Base-by-base conservation (phyloP, 352 stramenopile species). In the Phytophthora quininea region DNA sequence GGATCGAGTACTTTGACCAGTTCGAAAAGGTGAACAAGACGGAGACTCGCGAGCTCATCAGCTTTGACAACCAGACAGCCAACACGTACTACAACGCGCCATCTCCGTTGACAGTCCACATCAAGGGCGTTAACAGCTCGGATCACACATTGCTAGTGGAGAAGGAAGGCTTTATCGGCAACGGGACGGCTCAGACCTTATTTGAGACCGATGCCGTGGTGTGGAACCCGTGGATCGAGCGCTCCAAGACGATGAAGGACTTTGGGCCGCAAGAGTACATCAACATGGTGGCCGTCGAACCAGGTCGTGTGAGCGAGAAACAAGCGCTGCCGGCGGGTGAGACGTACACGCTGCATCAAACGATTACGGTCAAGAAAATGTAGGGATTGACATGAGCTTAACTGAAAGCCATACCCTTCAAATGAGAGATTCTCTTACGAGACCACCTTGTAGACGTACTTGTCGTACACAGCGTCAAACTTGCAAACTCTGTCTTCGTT, bases 271-370 rank as follows among this genome's bases (percentile, higher is more conserved):
- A 98, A 54, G 91, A 98, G 77, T 98, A 98, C 78, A 67, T 90
- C 33, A 80, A 91, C 53, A 98, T 99, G 93, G 84, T 98, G 52
- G 98, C 95, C 68, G 81, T 98, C 35, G 96, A 99, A 74, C 96
- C 96, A 4, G 96, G 96, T 27, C 77, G 86, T 37, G 84, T 95
- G n/a, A 90, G 77, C 54, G 69, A 58, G 9, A 61, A 67, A 48
- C 64, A 73, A 57, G 67, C 56, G 19, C 79, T 93, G 15, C 70
- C 62, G 0, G 64, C 67, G 5, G 79, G 79, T n/a, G 64, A 79
- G 33, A 76, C 79, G 8, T 92, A 80, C 69, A 90, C 74, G 48
- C 70, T 77, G 51, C 30, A 71, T 29, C 35, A 73, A 52, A 55
- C 38, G 31, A 77, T 77, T 10, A 52, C 45, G 29, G 54, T 76